These are phyloP conservation scores for Aureoboletus auriporus DNA, from an alignment of 768 basidiomycete genomes.

Conservation along the genomic window DNA sequence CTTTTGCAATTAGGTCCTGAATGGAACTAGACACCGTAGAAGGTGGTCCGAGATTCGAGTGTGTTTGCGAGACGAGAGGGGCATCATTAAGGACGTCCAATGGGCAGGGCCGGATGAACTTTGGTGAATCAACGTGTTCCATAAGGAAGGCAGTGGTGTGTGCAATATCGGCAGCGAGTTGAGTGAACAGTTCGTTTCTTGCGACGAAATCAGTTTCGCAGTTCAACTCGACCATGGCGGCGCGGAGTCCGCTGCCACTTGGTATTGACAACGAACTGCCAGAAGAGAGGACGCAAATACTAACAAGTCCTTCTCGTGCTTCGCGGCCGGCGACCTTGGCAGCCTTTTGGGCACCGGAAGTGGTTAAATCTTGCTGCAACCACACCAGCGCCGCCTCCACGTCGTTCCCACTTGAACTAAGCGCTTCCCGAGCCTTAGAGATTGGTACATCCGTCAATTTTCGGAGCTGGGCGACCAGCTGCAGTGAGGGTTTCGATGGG, in stretches of 20 bases:
- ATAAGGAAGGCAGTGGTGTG: constrained; percentile 76
- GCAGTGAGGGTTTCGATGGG: constrained; percentile 55
- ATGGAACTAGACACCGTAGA: constrained; percentile 61
- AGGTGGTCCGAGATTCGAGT: constrained; percentile 30
- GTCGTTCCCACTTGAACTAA: constrained; percentile 69
- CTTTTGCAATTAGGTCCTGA: constrained; percentile 64
- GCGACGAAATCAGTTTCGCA: constrained; percentile 98
- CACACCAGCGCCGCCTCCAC: constrained; percentile 71
- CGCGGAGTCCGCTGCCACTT: constrained; percentile 53
- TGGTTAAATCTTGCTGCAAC: constrained; percentile 70
- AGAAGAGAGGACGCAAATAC: constrained; percentile 67
- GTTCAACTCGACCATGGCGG: constrained; percentile 86
- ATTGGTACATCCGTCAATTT: constrained; percentile 80
- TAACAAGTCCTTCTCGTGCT: constrained; percentile 77
- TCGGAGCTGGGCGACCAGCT: constrained; percentile 83
- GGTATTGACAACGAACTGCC: constrained; percentile 42
- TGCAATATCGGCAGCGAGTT: constrained; percentile 74
- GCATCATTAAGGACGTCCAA: constrained; percentile 55
- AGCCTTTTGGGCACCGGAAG: constrained; percentile 73
- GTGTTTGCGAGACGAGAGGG: constrained; percentile 55
- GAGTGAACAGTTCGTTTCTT: constrained; percentile 75
- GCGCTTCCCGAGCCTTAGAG: constrained; percentile 84
- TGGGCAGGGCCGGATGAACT: constrained; percentile 46
- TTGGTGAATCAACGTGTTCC: constrained; percentile 32
- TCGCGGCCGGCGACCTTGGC: constrained; percentile 77